Conservation (phyloP, 1,139 yeast species). For the Zygosaccharomyces pseudobailii region DNA sequence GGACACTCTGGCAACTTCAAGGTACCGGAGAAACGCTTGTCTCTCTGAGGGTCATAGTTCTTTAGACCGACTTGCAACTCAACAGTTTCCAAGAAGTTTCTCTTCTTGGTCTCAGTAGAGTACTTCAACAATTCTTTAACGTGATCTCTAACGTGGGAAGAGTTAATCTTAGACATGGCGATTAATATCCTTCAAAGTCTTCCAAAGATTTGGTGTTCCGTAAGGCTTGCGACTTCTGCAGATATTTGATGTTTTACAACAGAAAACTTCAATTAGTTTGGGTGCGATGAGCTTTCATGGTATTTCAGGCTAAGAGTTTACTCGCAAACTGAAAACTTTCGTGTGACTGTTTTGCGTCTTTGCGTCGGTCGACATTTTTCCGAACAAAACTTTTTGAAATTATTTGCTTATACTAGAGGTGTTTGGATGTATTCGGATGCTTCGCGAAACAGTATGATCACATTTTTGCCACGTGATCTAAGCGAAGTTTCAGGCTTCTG, state of each 20-base stretch:
- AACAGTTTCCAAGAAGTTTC: slow-evolving; percentile 99
- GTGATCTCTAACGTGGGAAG: slow-evolving; percentile 93
- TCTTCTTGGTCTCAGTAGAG: slow-evolving; percentile 97
- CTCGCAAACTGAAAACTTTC: slow-evolving; percentile 1
- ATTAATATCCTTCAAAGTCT: slow-evolving; percentile 29
- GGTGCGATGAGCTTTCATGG: neutral
- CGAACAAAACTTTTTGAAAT: neutral
- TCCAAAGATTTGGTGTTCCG: slow-evolving; percentile 20
- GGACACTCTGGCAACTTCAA: slow-evolving; percentile 98
- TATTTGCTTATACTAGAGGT: neutral
- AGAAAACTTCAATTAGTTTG: neutral
- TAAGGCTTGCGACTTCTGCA: slow-evolving; percentile 16
- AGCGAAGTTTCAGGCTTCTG: too few relatives aligned
- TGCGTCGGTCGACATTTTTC: slow-evolving; percentile 1
- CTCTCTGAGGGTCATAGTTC: slow-evolving; percentile 99
- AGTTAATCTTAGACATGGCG: slow-evolving; percentile 88
- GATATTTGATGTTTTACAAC: neutral
- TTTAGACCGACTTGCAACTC: slow-evolving; percentile 99
- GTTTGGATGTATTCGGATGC: neutral
- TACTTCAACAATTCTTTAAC: slow-evolving; percentile 87
- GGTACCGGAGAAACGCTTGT: slow-evolving; percentile 99
- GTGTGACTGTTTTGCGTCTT: slow-evolving; percentile 4
- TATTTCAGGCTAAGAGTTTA: neutral
- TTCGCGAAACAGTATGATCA: too few relatives aligned
- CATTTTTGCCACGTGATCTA: too few relatives aligned